Conservation (phyloP, 345 rosid genomes). For the Aegle marmelos region DNA sequence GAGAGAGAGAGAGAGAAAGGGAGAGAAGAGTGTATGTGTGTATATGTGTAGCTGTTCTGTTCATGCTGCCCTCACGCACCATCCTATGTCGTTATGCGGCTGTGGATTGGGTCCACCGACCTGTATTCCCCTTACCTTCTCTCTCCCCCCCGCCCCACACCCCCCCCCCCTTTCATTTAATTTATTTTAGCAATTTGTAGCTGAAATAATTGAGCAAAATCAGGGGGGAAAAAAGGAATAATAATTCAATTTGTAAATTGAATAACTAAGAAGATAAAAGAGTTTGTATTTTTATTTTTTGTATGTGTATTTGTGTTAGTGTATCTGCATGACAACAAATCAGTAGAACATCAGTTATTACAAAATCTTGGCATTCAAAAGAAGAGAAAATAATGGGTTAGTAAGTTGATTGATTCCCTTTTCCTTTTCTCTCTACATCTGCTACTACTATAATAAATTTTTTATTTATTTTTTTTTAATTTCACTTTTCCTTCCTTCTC, state of each 20-base stretch:
- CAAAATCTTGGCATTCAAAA: conserved; percentile 32
- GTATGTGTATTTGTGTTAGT: conserved; percentile 42
- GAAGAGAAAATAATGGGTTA: conserved; percentile 9
- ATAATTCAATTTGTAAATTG: neutral
- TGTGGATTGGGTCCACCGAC: conserved; percentile 87
- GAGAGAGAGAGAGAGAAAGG: conserved; percentile 22
- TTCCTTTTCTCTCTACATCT: neutral
- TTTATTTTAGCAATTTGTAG: conserved; percentile 9
- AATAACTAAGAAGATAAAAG: neutral
- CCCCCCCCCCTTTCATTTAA: conserved; percentile 3
- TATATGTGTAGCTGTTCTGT: conserved; percentile 36
- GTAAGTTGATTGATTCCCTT: neutral
- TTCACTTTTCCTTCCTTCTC: conserved; percentile 8
- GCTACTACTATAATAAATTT: conserved; percentile 2
- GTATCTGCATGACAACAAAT: conserved; percentile 48
- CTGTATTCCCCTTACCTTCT: conserved; percentile 34
- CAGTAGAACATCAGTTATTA: conserved; percentile 29
- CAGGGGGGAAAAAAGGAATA: neutral
- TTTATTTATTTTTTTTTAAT: neutral
- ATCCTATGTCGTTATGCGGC: conserved; percentile 56
- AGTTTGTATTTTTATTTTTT: neutral
- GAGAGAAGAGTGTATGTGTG: conserved; percentile 20
- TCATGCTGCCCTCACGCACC: conserved; percentile 67
- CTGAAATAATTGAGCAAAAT: conserved; percentile 11
- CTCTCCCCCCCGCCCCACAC: conserved; percentile 18